A percentile compares a stretch with the other conserved stretches of the same genome.
Conservation (phyloP, 306 rosid species). For the Hippophae gyantsensis region DNA sequence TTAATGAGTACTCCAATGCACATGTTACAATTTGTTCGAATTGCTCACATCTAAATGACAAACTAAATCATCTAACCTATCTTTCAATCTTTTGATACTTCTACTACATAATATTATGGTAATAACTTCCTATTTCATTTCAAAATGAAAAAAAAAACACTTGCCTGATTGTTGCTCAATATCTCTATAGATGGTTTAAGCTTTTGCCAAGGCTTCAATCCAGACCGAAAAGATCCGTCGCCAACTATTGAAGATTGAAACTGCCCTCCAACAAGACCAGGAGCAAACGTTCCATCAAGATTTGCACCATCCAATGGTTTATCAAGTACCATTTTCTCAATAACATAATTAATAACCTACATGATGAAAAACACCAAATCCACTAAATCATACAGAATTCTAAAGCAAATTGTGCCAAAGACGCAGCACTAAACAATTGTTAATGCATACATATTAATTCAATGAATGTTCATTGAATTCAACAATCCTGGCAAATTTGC, state of each 20-base stretch:
- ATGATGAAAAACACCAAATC: constrained; percentile 1
- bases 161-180: constrained; percentile 92
- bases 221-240: constrained; percentile 79
- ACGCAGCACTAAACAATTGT: background rate
- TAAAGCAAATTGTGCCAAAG: background rate
- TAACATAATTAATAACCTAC: constrained; percentile 84
- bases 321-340: constrained; percentile 93
- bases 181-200: constrained; percentile 85
- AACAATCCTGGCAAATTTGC: background rate
- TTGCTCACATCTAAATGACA: no score
- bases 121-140: no score
- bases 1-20: no score
- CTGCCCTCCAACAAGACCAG: constrained; percentile 60
- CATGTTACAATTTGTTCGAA: no score
- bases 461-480: background rate
- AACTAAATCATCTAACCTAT: no score
- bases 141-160: background rate
- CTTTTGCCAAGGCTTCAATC: constrained; percentile 82
- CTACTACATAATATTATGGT: no score
- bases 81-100: no score
- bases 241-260: constrained; percentile 44
- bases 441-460: background rate
- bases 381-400: background rate
- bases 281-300: constrained; percentile 52
- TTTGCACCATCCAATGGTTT: constrained; percentile 63